Evolutionary conservation across 768 basidiomycete genomes (phyloP), one percentile per base, ranked within the genome.

Genomic region (Rhodocollybia butyracea): DNA sequence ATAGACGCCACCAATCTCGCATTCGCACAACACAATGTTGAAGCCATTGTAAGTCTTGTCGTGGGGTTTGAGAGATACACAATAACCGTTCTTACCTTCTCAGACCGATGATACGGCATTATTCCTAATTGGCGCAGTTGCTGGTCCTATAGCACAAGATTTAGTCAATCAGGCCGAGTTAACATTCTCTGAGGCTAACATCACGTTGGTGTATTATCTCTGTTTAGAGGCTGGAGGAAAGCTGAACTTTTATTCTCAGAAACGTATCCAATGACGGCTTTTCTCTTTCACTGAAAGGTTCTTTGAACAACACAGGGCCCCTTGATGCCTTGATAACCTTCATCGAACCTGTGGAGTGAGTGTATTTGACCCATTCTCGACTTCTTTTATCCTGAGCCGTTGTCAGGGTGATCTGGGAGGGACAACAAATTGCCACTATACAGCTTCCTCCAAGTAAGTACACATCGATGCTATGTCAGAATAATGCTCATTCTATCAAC

Each of bases 251-350:
- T 26, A 3, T 21, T 8, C 19, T 36, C 58, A 82, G 80, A 34
- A 77, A 82, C 57, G 75, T 84, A 19, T 70, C 82, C 3, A 69
- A 89, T 42, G 72, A 75, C 2, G 88, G 88, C 2, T 89, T 89
- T 61, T 78, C 84, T 63, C 67, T 89, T 24, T 67, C 78, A 2
- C 70, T 90, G 5, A 73, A 71, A 21, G 86, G 85, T 13, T 82
- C 84, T 12, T 64, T 87, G 51, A 84, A 81, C 1, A 80, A 83
- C 47, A 67, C 79, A 5, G 88, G 88, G 0, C 86, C 88, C 21
- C 73, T 90, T 48, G 87, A 89, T 68, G 86, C 85, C 3, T 61
- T 76, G 45, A 88, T 90, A 46, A 77, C 79, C 13, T 90, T 89
- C 63, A 70, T 73, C 13, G 82, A 86, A 40, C 85, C 85, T 2